Base-by-base conservation (phyloP, 2,329 filamentous ascomycete genomes). In the Nemania sp. region DNA sequence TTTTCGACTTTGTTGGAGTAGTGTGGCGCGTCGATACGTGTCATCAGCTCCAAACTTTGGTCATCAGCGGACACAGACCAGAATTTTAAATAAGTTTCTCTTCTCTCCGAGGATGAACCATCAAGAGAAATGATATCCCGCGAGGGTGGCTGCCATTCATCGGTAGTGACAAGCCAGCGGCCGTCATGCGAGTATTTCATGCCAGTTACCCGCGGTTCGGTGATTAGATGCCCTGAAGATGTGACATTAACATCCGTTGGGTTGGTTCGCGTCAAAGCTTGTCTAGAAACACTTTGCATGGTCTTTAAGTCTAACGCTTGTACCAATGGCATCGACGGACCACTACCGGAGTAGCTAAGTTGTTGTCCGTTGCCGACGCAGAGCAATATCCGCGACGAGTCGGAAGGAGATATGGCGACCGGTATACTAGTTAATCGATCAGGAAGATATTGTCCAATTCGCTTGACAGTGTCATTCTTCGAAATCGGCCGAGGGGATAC, bases 241-340 rank as follows among this genome's bases (percentile, higher is more conserved):
- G 90, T 91, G 47, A 91, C 85, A 74, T 93, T 97, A 71, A 92
- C 83, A 67, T 93, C 92, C 0, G 95, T 97, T 3, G 92, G 89
- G 74, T 97, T 95, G 54, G 95, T 97, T 59, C 96, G 88, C 6
- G 94, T 91, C 71, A 99, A 83, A 5, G 96, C 93, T 83, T 99
- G 96, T 70, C 93, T 92, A n/a, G 89, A 89, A 43, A 97, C 80
- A 71, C 94, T 93, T 64, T 90, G 90, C 73, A 93, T 90, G 2
- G 90, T 89, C 38, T 90, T 88, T n/a, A 97, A 84, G 79, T 98
- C 93, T 75, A 97, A 94, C 0, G 92, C 93, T 79, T 99, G 96
- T 38, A 99, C 82, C 71, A 81, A 87, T 79, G 82, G 89, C 77
- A 82, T 85, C 29, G 84, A 88, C 32, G 82, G 81, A 62, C 83